phyloP scores from a whole-genome alignment of 192 early-diverging fungal genomes.

The Podochytrium sp. region DNA sequence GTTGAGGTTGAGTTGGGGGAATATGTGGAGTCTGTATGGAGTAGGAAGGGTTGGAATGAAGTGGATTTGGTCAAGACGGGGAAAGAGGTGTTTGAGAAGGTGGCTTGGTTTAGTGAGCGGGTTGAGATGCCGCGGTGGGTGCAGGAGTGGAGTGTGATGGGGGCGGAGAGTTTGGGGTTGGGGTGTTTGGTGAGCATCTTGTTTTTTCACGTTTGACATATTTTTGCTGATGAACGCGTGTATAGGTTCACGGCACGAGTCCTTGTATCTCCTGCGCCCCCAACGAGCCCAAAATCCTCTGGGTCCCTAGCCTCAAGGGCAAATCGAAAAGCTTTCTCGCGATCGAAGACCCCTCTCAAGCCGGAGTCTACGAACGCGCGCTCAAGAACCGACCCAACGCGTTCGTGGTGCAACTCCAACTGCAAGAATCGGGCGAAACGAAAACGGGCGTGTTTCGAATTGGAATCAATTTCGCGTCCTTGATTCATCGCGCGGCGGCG shows the following conservation, averaged over 20 bases:
- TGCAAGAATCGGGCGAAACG: background rate
- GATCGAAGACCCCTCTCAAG: conserved; percentile 46
- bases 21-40: conserved; percentile 39
- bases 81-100: conserved; percentile 34
- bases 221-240: background rate
- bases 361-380: conserved; percentile 47
- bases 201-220: background rate
- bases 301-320: conserved; percentile 28
- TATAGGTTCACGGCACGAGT: conserved; percentile 6
- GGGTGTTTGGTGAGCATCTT: background rate
- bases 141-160: conserved; percentile 42
- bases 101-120: conserved; percentile 51
- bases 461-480: conserved; percentile 43
- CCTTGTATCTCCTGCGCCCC: conserved; percentile 50
- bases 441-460: conserved; percentile 37
- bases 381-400: conserved; percentile 45
- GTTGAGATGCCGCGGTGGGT: conserved; percentile 31
- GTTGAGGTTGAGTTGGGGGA: conserved; percentile 29
- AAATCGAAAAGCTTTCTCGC: conserved; percentile 30
- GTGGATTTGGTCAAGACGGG: conserved; percentile 43
- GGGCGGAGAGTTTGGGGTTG: conserved; percentile 8
- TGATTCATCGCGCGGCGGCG: conserved; percentile 45
- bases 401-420: conserved; percentile 44
- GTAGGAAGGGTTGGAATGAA: conserved; percentile 32
- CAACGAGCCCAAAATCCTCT: conserved; percentile 35